Conservation (phyloP, 1,284 basidiomycete species). For the Tausonia pullulans region DNA sequence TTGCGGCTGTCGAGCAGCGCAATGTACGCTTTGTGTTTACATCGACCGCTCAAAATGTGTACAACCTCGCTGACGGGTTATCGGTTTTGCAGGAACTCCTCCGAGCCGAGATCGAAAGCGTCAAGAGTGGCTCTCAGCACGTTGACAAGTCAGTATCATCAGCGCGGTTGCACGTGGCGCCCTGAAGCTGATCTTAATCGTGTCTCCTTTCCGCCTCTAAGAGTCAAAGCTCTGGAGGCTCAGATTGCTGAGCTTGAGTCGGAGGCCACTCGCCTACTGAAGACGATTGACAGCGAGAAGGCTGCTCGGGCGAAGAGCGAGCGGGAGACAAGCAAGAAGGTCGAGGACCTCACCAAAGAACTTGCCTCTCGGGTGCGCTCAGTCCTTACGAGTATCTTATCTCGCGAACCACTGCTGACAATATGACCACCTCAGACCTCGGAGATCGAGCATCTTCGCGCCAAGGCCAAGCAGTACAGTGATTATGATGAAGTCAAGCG, state of each 20-base stretch:
- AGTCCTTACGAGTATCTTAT: not conserved
- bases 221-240: conserved; percentile 53
- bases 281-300: conserved; percentile 60
- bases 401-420: not conserved
- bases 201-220: not conserved
- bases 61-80: not conserved
- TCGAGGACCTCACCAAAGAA: conserved; percentile 53
- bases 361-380: conserved; percentile 25
- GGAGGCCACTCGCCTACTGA: conserved; percentile 58
- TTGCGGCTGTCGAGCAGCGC: conserved; percentile 80
- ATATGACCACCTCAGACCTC: conserved; percentile 27
- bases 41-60: not conserved
- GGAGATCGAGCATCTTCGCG: conserved; percentile 57
- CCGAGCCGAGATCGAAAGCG: conserved; percentile 81
- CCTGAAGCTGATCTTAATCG: not conserved
- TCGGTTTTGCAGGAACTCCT: conserved; percentile 59
- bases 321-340: conserved; percentile 42
- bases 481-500: conserved; percentile 95
- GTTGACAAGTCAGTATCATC: conserved; percentile 49
- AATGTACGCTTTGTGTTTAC: conserved; percentile 48
- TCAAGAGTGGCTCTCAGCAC: conserved; percentile 65
- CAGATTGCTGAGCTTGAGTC: conserved; percentile 61
- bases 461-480: conserved; percentile 55
- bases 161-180: not conserved
- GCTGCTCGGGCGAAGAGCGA: conserved; percentile 44